Base-by-base conservation (phyloP, 2,329 filamentous ascomycete genomes). In the Stemphylium beticola region DNA sequence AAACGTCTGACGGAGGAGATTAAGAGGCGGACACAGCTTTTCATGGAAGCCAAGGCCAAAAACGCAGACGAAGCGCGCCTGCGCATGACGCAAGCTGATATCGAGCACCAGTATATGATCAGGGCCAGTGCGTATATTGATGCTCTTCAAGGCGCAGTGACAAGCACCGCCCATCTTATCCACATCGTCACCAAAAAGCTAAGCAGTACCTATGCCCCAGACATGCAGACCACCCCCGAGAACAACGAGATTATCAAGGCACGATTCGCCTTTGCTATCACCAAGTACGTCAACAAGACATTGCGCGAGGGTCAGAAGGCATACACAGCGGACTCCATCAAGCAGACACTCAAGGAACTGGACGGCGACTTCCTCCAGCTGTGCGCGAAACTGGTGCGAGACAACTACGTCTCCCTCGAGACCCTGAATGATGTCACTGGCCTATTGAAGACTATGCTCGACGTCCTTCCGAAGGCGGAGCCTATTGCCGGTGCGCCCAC, bases 361-460 rank as follows among this genome's bases (percentile, higher is more conserved):
- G 39, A 65, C 6, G 69, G 69, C 1, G 49, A 67, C 42, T 62
- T 72, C 40, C 52, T 74, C 20, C 33, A 48, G 17, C 43, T 74
- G 0, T 71, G 58, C 38, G 55, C 58, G 0, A 54, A 42, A 29
- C 54, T 74, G 12, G 60, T 67, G 1, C 53, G 65, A 14, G 44
- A 61, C 12, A 55, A 60, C 7, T 50, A 61, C 11, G 45, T 74
- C 11, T 24, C 53, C 3, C 41, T 72, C 8, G 53, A 65, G 7
- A 60, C 60, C 22, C 37, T 71, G 1, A 55, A 69, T 10, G 61
- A 69, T 6, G 34, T 72, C n/a, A 34, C 51, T 33, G 62, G 61
- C 8, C 34, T 74, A 8, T 63, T 62, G 49, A 64, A 67, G 8
- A 54, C 53, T n/a, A 53, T 72, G 8, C 45, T 58, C 8, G 47